Evolutionary conservation across 306 rosid species (phyloP).

Genomic region (Pterocarpus santalinus): DNA sequence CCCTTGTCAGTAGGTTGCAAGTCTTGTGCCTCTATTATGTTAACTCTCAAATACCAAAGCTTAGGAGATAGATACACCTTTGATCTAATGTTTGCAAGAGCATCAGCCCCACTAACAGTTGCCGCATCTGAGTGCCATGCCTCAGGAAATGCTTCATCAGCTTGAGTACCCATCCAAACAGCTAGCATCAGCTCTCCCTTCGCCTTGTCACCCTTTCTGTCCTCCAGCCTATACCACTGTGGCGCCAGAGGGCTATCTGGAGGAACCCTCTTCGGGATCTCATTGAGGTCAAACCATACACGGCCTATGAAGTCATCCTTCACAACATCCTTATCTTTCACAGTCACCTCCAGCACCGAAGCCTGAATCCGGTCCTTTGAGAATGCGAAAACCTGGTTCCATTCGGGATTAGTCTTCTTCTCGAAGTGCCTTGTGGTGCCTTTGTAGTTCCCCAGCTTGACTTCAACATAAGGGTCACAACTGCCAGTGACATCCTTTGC

Average conservation of each 20-base stretch:
- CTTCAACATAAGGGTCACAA: constrained; percentile 93
- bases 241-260: constrained; percentile 97
- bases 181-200: constrained; percentile 97
- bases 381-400: constrained; percentile 96
- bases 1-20: constrained; percentile 79
- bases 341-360: constrained; percentile 80
- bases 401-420: constrained; percentile 92
- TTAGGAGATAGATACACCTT: constrained; percentile 97
- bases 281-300: constrained; percentile 80
- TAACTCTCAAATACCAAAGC: constrained; percentile 98
- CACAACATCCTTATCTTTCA: constrained; percentile 89
- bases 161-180: constrained; percentile 99
- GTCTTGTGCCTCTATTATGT: constrained; percentile 97
- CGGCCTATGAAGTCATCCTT: constrained; percentile 93
- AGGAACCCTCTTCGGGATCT: constrained; percentile 92
- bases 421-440: constrained; percentile 95
- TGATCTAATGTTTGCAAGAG: constrained; percentile 87
- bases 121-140: constrained; percentile 99
- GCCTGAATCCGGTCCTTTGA: constrained; percentile 92
- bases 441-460: constrained; percentile 90
- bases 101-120: constrained; percentile 83
- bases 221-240: constrained; percentile 94
- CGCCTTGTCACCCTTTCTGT: constrained; percentile 68
- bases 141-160: constrained; percentile 97
- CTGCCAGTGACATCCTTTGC: constrained; percentile 89